phyloP scores from a whole-genome alignment of 306 rosid species.

The Dicorynia guianensis region DNA sequence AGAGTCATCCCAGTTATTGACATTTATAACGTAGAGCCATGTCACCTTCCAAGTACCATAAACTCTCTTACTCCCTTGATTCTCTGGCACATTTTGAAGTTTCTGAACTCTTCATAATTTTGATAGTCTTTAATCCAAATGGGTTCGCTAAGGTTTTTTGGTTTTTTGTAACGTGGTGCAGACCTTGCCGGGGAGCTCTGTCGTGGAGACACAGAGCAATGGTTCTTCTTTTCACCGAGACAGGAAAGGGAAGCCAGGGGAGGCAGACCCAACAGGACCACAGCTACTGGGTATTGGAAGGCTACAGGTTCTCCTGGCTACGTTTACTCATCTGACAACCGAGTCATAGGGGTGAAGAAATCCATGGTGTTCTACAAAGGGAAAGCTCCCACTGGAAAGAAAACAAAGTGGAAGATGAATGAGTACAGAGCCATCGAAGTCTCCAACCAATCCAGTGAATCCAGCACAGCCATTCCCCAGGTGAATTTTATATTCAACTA shows the following conservation, averaged over 20 bases:
- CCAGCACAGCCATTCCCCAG: slow-evolving; percentile 47
- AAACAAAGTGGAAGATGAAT: slow-evolving; percentile 93
- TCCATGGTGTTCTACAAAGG: slow-evolving; percentile 88
- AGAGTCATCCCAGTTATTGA: slow-evolving; percentile 67
- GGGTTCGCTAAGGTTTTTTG: not conserved
- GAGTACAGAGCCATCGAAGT: slow-evolving; percentile 79
- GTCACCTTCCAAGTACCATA: slow-evolving; percentile 71
- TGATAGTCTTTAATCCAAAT: not conserved
- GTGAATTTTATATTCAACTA: slow-evolving; percentile 27
- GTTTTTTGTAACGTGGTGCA: slow-evolving; percentile 35
- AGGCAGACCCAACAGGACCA: slow-evolving; percentile 82
- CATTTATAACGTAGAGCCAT: slow-evolving; percentile 73
- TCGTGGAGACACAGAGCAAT: slow-evolving; percentile 79
- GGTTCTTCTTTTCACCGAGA: slow-evolving; percentile 82
- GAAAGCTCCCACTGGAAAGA: slow-evolving; percentile 81
- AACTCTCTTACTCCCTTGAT: not conserved
- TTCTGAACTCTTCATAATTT: not conserved
- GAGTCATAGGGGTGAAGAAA: slow-evolving; percentile 76
- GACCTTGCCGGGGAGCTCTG: slow-evolving; percentile 74
- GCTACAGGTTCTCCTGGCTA: slow-evolving; percentile 89
- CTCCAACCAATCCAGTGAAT: slow-evolving; percentile 32
- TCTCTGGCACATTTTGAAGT: not conserved
- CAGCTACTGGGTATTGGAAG: slow-evolving; percentile 85
- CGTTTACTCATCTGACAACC: slow-evolving; percentile 71
- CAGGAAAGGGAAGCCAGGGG: slow-evolving; percentile 86